Percentiles rank a stretch among this genome's conserved stretches.
Conservation (phyloP, 768 basidiomycete species). For the Terana coerulea region DNA sequence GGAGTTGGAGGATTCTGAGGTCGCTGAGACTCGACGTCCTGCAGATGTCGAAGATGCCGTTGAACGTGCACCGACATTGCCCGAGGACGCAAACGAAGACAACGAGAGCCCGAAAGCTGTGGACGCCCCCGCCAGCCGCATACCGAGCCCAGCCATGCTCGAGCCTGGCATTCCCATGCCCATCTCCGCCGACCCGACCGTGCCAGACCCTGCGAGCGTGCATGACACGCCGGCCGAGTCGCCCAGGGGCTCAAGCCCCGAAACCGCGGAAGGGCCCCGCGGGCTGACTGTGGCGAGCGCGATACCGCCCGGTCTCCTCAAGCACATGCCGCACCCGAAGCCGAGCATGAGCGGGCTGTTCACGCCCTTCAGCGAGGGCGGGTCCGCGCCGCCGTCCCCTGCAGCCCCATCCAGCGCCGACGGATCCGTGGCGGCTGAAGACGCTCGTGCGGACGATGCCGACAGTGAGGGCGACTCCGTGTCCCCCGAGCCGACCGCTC, state of each 20-base stretch:
- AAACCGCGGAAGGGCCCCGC: background rate
- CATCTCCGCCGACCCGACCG: conserved; percentile 36
- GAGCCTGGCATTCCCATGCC: conserved; percentile 32
- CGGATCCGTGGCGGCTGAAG: background rate
- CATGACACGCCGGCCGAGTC: conserved; percentile 15
- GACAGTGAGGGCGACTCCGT: background rate
- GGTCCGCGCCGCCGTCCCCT: conserved; percentile 8
- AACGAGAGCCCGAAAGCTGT: background rate
- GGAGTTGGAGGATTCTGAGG: too few relatives aligned
- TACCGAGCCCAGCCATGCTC: background rate
- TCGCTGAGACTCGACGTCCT: too few relatives aligned
- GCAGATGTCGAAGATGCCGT: too few relatives aligned
- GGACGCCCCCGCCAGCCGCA: background rate
- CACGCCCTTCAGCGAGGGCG: conserved; percentile 10
- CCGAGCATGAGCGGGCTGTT: conserved; percentile 14
- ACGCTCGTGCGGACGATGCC: background rate
- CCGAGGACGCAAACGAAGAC: background rate
- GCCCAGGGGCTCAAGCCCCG: background rate
- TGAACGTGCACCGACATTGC: too few relatives aligned
- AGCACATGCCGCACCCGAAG: conserved; percentile 1
- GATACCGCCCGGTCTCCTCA: conserved; percentile 2
- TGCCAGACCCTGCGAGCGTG: conserved; percentile 34
- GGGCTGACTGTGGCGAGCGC: background rate
- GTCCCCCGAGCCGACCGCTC: background rate
- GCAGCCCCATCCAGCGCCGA: too few relatives aligned